Percentiles rank a stretch among this genome's conserved stretches.
phyloP scores from a whole-genome alignment of 345 rosid species.

The Moricandia moricandioides region DNA sequence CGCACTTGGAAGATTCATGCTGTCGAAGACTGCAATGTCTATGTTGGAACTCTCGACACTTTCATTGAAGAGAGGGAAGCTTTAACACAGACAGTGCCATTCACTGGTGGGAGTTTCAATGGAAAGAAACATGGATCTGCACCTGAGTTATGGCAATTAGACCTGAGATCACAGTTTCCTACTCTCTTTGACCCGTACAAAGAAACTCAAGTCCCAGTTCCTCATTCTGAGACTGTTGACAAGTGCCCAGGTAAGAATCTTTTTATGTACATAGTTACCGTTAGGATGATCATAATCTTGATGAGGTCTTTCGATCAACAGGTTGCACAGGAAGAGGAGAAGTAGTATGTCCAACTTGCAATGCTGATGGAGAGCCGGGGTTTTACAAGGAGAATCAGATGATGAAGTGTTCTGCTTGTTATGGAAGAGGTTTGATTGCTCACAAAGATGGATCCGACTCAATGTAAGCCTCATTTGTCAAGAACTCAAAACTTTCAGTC shows the following conservation, averaged over 20 bases:
- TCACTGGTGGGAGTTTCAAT: slow-evolving; percentile 46
- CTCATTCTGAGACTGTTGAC: slow-evolving; percentile 66
- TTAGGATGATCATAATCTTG: not conserved
- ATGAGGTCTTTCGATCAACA: slow-evolving; percentile 23
- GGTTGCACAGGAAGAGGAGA: slow-evolving; percentile 81
- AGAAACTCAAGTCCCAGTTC: slow-evolving; percentile 59
- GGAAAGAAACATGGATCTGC: slow-evolving; percentile 56
- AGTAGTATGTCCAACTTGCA: slow-evolving; percentile 61
- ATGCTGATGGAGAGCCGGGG: slow-evolving; percentile 77
- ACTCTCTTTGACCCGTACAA: slow-evolving; percentile 63
- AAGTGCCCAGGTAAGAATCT: slow-evolving; percentile 68
- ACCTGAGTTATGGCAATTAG: slow-evolving; percentile 76
- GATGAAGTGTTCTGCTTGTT: slow-evolving; percentile 60
- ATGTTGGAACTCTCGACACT: slow-evolving; percentile 89
- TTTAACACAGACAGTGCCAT: slow-evolving; percentile 63
- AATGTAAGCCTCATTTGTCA: slow-evolving; percentile 44
- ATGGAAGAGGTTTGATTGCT: slow-evolving; percentile 93
- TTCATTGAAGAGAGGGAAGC: slow-evolving; percentile 86
- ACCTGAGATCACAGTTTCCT: slow-evolving; percentile 76
- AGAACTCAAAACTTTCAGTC: slow-evolving; percentile 4
- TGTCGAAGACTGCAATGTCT: slow-evolving; percentile 91
- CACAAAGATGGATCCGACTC: slow-evolving; percentile 95
- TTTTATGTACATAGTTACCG: not conserved
- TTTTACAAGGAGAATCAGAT: slow-evolving; percentile 71
- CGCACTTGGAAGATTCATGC: slow-evolving; percentile 89